Base-by-base conservation (phyloP, 2,329 filamentous ascomycete genomes). In the Apiospora sp. region DNA sequence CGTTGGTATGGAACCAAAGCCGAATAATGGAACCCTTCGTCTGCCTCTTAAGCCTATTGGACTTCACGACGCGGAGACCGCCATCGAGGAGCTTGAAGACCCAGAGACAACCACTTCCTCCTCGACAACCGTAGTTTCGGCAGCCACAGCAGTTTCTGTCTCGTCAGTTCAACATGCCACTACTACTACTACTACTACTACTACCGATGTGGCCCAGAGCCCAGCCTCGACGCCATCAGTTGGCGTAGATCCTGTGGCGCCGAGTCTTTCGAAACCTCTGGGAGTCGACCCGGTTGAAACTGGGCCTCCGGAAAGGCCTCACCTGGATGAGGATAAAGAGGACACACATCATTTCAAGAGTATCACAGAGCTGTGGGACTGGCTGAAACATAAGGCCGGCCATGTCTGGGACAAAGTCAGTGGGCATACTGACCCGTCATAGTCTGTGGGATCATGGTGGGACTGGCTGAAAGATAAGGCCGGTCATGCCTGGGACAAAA, bases 1-100 rank as follows among this genome's bases (percentile, higher is more conserved):
- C 0, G 83, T 98, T 37, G 92, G 92, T 16, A 85, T 98, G 72
- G 81, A 80, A 3, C 93, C 95, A 0, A 87, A 87, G 71, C 90
- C 93, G 0, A 98, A 98, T 81, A 98, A 98, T 79, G 96, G 96
- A 69, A 98, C 95, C 0, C 84, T 98, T 7, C 87, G 92, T 14
- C 87, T 96, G 16, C 93, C 93, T 0, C 83, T 96, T 34, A 87
- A 87, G 72, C 86, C 91, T 0, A 79, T 90, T 16, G 92, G 92
- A 5, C 79, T 89, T 1, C 93, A 95, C 79, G 85, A 87, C 68
- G 78, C 68, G 14, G 72, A 68, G n/a, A 34, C 71, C 8, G 27
- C 30, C 24, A 80, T 86, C 0, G 84, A 88, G 27, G 85, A 85
- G n/a, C 89, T 87, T 0, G 80, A 81, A 1, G 90, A 93, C 75